Evolutionary conservation across 2,329 filamentous ascomycete genomes (phyloP).

Genomic region (Aspergillus quadrilineatus): DNA sequence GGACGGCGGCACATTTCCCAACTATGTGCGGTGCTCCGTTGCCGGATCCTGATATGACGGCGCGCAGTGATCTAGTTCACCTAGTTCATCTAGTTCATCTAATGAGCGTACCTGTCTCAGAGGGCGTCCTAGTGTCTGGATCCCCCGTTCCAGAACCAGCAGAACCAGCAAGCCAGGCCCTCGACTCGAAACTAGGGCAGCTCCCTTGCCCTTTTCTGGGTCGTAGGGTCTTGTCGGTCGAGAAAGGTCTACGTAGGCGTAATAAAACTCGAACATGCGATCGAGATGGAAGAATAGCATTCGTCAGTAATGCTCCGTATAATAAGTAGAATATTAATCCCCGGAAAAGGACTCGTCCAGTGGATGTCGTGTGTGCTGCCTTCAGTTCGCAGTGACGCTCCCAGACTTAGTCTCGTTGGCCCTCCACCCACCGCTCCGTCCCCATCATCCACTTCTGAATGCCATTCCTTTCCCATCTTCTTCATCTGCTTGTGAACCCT

Average conservation of each 20-base stretch:
- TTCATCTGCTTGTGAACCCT: not conserved
- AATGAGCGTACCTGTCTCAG: not conserved
- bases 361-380: not conserved
- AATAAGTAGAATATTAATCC: not conserved
- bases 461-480: conserved; percentile 5
- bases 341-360: not conserved
- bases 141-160: not conserved
- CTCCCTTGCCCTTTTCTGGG: not conserved
- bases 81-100: not conserved
- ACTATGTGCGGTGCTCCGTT: not conserved
- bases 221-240: not conserved
- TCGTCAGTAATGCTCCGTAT: too few relatives aligned
- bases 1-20: not conserved
- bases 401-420: not conserved
- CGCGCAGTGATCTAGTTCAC: too few relatives aligned
- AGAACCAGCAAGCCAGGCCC: not conserved
- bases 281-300: not conserved
- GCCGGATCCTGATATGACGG: too few relatives aligned
- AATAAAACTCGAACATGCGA: not conserved
- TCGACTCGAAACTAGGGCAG: not conserved
- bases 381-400: not conserved
- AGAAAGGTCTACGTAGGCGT: not conserved
- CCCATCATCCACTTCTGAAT: not conserved
- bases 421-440: conserved; percentile 4
- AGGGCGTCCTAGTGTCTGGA: not conserved